These are phyloP conservation scores for Kazachstania sp. DNA, from an alignment of 1,139 yeast species.

Conservation along the genomic window DNA sequence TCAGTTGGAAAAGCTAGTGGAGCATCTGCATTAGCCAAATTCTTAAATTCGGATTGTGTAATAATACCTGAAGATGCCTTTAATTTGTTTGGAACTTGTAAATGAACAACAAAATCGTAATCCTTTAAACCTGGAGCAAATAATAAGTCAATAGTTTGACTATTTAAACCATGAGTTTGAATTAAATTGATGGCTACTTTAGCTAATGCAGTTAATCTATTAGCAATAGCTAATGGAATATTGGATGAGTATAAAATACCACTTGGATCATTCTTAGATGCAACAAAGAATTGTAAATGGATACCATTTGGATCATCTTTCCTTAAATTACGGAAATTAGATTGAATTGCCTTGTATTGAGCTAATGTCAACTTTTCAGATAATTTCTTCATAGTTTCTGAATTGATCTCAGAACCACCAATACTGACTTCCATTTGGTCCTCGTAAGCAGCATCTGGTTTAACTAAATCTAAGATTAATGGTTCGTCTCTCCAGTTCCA, in stretches of 20 bases:
- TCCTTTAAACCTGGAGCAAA: constrained; percentile 79
- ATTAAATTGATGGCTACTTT: constrained; percentile 60
- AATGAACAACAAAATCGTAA: constrained; percentile 66
- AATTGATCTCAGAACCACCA: constrained; percentile 27
- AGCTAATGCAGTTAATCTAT: constrained; percentile 80
- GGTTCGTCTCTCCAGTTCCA: constrained; percentile 97
- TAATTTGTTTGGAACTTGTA: constrained; percentile 41
- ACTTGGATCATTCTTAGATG: constrained; percentile 69
- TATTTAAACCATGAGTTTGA: constrained; percentile 38
- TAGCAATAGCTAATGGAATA: constrained; percentile 67
- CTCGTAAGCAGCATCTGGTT: constrained; percentile 36
- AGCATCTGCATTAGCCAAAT: constrained; percentile 37
- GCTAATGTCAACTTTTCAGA: constrained; percentile 59
- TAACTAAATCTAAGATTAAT: constrained; percentile 63
- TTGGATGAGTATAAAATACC: constrained; percentile 78
- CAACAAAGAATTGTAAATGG: constrained; percentile 73
- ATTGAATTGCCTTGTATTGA: constrained; percentile 53
- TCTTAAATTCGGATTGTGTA: constrained; percentile 53
- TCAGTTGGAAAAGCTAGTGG: constrained; percentile 29
- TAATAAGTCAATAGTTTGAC: constrained; percentile 44
- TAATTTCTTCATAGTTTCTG: constrained; percentile 31
- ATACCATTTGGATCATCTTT: constrained; percentile 73
- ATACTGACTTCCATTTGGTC: constrained; percentile 30
- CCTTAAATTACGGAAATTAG: constrained; percentile 58
- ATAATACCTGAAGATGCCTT: constrained; percentile 48